Base-by-base conservation (phyloP, 345 rosid species). In the Camelina laxa region DNA sequence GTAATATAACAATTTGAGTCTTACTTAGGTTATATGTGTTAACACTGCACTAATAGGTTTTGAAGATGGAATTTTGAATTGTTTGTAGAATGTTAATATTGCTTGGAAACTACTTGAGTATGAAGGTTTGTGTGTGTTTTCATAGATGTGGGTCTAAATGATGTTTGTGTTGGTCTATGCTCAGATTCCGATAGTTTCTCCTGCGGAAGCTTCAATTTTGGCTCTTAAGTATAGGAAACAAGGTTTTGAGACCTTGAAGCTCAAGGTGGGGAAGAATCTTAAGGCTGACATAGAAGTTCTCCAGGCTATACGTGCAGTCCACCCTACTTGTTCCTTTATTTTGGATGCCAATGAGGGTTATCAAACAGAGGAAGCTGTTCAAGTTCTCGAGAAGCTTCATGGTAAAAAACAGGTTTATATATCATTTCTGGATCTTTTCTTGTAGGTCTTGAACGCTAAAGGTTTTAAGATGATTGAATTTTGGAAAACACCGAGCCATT, bases 321-420 rank as follows among this genome's bases (percentile, higher is more conserved):
- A 88, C 61, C 93, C 97, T 53, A 72, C 82, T 75, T 91, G 93
- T 77, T 86, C 81, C 17, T 91, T 91, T 78, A 90, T 94, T 73
- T 78, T 94, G 85, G 98, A 94, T 79, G 98, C 98, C 67, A 94
- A 94, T 69, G 97, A 94, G 80, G 98, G 98, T 31, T 94, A 91
- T 76, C 85, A 69, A 41, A 75, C 90, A 7, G 74, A 85, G 59
- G 97, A 90, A 81, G 97, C 97, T 70, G 80, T 95, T 76, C 82
- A 84, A 81, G 96, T 90, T 82, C 91, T 95, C 45, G 84, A 90
- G 70, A 87, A 72, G 63, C 84, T 94, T 75, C 85, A 87, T 69
- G 92, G 95, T 91, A 87, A 69, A 82, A 19, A 53, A 31, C 6
- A 30, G 8, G 50, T 21, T 10, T 9, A n/a, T 63, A 7, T 31